These are phyloP conservation scores for Quercus ilex DNA, from an alignment of 306 rosid species.

Conservation along the genomic window DNA sequence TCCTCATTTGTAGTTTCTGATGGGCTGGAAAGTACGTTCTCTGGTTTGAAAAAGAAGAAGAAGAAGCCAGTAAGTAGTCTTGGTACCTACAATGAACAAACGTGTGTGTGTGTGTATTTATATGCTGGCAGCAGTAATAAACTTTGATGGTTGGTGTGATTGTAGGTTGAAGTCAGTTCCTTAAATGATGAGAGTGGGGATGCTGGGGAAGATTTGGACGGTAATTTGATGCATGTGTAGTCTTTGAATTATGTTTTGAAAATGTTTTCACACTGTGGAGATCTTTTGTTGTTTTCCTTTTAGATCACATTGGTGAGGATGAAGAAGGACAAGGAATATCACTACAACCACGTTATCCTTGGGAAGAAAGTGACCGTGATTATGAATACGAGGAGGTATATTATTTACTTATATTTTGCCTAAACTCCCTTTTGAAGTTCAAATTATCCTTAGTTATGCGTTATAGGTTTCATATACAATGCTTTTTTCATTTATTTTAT, in stretches of 20 bases:
- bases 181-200: conserved; percentile 66
- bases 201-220: conserved; percentile 64
- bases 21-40: conserved; percentile 63
- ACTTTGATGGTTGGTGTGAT: conserved; percentile 16
- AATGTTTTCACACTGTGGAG: neutral
- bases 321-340: conserved; percentile 52
- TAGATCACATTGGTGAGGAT: conserved; percentile 61
- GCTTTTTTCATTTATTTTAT: neutral
- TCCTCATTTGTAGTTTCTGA: conserved; percentile 69
- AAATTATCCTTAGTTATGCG: neutral
- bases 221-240: conserved; percentile 22
- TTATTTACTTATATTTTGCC: neutral
- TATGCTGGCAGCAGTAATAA: neutral
- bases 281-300: conserved; percentile 10
- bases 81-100: neutral
- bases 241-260: neutral
- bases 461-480: neutral
- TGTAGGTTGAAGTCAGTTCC: conserved; percentile 68
- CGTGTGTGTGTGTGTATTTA: neutral
- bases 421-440: neutral
- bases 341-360: conserved; percentile 56
- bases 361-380: conserved; percentile 93
- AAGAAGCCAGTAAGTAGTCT: conserved; percentile 68
- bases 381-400: conserved; percentile 82
- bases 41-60: conserved; percentile 94